Percentiles rank a stretch among this genome's conserved stretches.
Evolutionary conservation across 257 asterid species (phyloP).

Genomic region (Fraxinus quadrangulata): DNA sequence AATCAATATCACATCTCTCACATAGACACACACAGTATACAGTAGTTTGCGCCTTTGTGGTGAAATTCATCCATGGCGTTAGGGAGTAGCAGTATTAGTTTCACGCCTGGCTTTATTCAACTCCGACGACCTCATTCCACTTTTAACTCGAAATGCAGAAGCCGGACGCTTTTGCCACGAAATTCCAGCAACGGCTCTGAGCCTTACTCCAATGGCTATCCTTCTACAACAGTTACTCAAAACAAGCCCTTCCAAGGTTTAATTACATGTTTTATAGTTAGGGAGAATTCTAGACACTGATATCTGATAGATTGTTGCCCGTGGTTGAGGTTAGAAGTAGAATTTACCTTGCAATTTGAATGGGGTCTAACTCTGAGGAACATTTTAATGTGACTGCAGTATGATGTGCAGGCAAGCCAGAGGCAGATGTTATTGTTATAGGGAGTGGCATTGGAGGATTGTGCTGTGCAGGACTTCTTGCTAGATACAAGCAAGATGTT

Average conservation of each 20-base stretch:
- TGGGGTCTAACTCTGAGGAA: slow-evolving; percentile 20
- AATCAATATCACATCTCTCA: background rate
- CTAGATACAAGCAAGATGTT: slow-evolving; percentile 81
- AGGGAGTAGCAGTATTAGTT: slow-evolving; percentile 15
- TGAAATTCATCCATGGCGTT: slow-evolving; percentile 36
- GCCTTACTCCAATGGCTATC: slow-evolving; percentile 31
- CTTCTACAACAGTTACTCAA: slow-evolving; percentile 30
- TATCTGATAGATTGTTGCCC: background rate
- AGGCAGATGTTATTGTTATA: slow-evolving; percentile 83
- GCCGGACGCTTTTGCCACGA: slow-evolving; percentile 25
- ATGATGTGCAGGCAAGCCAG: slow-evolving; percentile 76
- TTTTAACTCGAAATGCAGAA: slow-evolving; percentile 28
- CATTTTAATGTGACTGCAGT: slow-evolving; percentile 48
- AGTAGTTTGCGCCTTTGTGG: background rate
- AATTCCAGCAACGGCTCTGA: slow-evolving; percentile 25
- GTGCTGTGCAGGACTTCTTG: slow-evolving; percentile 84
- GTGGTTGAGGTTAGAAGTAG: background rate
- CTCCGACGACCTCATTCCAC: background rate
- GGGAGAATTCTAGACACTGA: background rate
- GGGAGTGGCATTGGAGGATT: slow-evolving; percentile 97
- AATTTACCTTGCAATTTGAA: background rate
- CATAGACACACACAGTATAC: background rate
- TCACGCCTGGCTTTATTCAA: slow-evolving; percentile 4
- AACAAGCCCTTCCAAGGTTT: slow-evolving; percentile 40
- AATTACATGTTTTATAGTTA: background rate